Evolutionary conservation across 2,329 filamentous ascomycete genomes (phyloP).

Genomic region (Alternaria alternata): DNA sequence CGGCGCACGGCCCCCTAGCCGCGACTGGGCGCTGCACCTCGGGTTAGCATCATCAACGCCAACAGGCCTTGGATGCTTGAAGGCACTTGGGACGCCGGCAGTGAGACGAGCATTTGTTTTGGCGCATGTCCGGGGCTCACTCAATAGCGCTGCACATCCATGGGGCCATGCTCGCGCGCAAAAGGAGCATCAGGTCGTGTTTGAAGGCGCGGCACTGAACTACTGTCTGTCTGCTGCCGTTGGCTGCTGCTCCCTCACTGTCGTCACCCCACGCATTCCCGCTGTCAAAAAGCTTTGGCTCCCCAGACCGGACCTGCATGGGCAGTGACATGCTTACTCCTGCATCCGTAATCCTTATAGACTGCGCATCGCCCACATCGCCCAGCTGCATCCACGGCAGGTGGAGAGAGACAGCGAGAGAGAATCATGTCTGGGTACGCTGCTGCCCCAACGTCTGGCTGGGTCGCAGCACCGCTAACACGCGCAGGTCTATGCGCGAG

Average conservation of each 20-base stretch:
- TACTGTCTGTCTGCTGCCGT: slow-evolving; percentile 9
- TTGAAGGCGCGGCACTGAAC: slow-evolving; percentile 10
- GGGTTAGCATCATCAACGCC: slow-evolving; percentile 9
- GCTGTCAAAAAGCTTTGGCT: slow-evolving; percentile 19
- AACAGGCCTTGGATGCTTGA: neutral
- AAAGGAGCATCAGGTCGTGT: slow-evolving; percentile 20
- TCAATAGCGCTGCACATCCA: slow-evolving; percentile 8
- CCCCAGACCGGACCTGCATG: slow-evolving; percentile 15
- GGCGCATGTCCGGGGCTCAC: slow-evolving; percentile 13
- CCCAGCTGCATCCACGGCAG: slow-evolving; percentile 9
- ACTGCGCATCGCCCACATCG: slow-evolving; percentile 8
- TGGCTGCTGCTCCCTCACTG: slow-evolving; percentile 7
- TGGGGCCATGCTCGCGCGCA: slow-evolving; percentile 22
- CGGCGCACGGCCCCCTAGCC: neutral
- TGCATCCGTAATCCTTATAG: neutral
- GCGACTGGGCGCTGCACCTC: slow-evolving; percentile 7
- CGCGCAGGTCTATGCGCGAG: slow-evolving; percentile 58
- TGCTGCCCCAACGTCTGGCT: neutral
- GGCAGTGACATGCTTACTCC: slow-evolving; percentile 20
- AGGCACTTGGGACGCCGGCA: slow-evolving; percentile 5
- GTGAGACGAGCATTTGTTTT: slow-evolving; percentile 20
- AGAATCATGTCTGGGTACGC: slow-evolving; percentile 37
- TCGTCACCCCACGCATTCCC: slow-evolving; percentile 29
- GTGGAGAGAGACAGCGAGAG: slow-evolving; percentile 3
- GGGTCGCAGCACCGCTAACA: slow-evolving; percentile 31